Evolutionary conservation across 495 filamentous ascomycete genomes (phyloP), one percentile per base, ranked within the genome.

Genomic region (Bacidia gigantensis): DNA sequence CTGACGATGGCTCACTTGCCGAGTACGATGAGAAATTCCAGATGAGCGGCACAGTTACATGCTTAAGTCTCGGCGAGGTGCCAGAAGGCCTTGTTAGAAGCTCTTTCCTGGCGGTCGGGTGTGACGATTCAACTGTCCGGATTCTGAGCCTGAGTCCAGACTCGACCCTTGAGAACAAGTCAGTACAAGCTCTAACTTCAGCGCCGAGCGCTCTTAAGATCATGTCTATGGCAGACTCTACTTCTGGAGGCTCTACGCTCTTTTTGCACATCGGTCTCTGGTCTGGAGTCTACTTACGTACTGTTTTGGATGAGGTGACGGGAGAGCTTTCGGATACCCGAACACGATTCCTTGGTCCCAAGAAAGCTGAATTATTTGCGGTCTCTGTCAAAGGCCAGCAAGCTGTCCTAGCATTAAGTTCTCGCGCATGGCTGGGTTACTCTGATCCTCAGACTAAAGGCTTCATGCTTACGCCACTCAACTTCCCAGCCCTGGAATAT

Each of bases 11-110:
- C 10, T 81, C 82, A 3, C 71, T 99, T 12, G 87, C 88, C 25
- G 90, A 97, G 66, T 94, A 95, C 56, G 88, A 97, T 49, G 90
- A 97, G 56, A 88, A 90, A 67, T 85, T 85, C 56, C 84, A 93
- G 62, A 94, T 97, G 87, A 87, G 83, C 49, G 88, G 87, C n/a
- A 94, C 88, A 0, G 87, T 99, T 18, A 96, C 88, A 14, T 90
- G 84, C 46, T 71, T 99, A 14, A 94, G 88, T 61, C 72, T 99
- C 52, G 93, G 89, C n/a, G 82, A 88, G 44, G 89, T 97, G 17
- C 89, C 90, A 0, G 85, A 92, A 65, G 93, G 93, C 22, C 78
- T 87, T 18, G 68, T 87, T 42, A 73, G 92, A 56, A 90, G 86
- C 59, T 82, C 84, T 2, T 97, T 90, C 68, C 70, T 97, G 39